These are phyloP conservation scores for Coemansia nantahalensis DNA, from an alignment of 192 early-diverging fungal genomes.

Conservation along the genomic window DNA sequence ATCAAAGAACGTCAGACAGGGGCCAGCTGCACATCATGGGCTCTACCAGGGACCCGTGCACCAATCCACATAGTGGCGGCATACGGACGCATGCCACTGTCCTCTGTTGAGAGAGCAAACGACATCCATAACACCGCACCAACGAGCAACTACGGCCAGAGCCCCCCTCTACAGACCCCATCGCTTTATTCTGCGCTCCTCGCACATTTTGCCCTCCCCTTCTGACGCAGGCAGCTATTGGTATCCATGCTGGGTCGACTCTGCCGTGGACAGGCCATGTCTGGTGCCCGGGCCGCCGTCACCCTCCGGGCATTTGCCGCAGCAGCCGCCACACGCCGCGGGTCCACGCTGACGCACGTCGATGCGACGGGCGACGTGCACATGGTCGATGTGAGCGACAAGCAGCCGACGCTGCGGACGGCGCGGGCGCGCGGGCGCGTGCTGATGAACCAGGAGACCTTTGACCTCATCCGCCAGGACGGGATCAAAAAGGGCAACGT, in stretches of 20 bases:
- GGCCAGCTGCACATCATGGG: too few relatives aligned
- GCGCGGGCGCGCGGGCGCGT: slow-evolving; percentile 76
- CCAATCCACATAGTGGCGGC: too few relatives aligned
- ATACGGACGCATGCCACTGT: too few relatives aligned
- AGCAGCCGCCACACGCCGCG: neutral
- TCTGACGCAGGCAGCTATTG: neutral
- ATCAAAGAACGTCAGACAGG: too few relatives aligned
- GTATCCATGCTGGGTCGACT: neutral
- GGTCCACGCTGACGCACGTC: slow-evolving; percentile 65
- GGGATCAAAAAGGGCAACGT: slow-evolving; percentile 86
- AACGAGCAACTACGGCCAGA: too few relatives aligned
- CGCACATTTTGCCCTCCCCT: too few relatives aligned
- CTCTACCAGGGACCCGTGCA: too few relatives aligned
- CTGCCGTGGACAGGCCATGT: neutral
- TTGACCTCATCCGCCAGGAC: slow-evolving; percentile 63
- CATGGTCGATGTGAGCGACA: slow-evolving; percentile 87
- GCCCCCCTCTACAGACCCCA: too few relatives aligned
- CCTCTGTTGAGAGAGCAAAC: too few relatives aligned
- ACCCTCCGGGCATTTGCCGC: neutral
- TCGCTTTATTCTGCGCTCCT: too few relatives aligned
- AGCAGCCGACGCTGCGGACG: slow-evolving; percentile 64
- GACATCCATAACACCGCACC: too few relatives aligned
- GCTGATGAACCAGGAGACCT: slow-evolving; percentile 62
- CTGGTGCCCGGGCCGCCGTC: neutral
- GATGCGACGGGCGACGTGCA: slow-evolving; percentile 71